These are phyloP conservation scores for Clitoria ternatea DNA, from an alignment of 306 rosid species.

Conservation along the genomic window DNA sequence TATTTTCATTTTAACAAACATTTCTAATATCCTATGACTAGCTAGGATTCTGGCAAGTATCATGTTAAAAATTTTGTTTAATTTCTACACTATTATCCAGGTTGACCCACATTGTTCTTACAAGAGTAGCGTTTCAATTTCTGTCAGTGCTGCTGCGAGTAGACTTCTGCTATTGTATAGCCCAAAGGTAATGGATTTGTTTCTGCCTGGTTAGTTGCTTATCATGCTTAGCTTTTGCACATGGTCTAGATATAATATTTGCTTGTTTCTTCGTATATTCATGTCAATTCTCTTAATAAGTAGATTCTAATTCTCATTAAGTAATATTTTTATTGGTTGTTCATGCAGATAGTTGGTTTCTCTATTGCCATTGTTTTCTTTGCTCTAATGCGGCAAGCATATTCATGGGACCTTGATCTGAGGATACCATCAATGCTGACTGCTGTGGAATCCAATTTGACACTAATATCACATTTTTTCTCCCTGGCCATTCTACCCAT, in stretches of 20 bases:
- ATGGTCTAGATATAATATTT: neutral
- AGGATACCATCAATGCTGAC: constrained; percentile 76
- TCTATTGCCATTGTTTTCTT: constrained; percentile 72
- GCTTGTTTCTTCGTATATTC: constrained; percentile 4
- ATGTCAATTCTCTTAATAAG: constrained; percentile 16
- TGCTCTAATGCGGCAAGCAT: constrained; percentile 89
- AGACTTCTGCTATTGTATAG: constrained; percentile 76
- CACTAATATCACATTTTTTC: constrained; percentile 55
- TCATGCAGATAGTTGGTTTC: constrained; percentile 86
- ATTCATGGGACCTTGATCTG: constrained; percentile 71
- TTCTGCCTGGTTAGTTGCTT: constrained; percentile 9
- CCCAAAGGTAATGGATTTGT: constrained; percentile 62
- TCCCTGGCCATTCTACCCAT: constrained; percentile 68
- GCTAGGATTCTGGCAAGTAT: constrained; percentile 10
- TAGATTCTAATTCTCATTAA: neutral
- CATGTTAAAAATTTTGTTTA: constrained; percentile 8
- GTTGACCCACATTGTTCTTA: constrained; percentile 98
- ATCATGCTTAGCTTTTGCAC: constrained; percentile 18
- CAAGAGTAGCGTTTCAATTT: constrained; percentile 55
- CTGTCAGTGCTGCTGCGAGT: constrained; percentile 66
- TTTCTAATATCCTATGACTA: constrained; percentile 12
- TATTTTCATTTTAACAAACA: constrained; percentile 8
- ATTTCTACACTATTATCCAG: constrained; percentile 48
- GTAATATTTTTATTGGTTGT: constrained; percentile 32
- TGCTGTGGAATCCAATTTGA: constrained; percentile 79